Evolutionary conservation across 1,284 basidiomycete species (phyloP).

Genomic region (Tilletia caries): DNA sequence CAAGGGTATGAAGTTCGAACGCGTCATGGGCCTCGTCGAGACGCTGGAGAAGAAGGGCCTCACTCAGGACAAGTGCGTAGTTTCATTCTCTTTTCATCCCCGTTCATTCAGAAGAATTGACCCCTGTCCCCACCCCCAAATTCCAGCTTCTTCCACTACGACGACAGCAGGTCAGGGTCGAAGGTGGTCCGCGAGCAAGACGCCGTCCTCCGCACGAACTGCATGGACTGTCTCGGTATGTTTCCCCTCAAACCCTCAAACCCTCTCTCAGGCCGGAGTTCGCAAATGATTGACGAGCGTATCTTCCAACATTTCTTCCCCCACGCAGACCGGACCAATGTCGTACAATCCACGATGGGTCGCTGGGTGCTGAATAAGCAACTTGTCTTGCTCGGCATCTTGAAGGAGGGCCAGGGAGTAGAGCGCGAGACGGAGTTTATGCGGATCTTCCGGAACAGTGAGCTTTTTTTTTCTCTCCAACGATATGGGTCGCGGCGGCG

Average conservation of each 20-base stretch:
- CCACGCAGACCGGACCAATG: conserved; percentile 85
- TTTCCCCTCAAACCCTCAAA: neutral
- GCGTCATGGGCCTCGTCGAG: conserved; percentile 79
- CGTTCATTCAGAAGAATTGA: neutral
- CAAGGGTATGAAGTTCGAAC: conserved; percentile 90
- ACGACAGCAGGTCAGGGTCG: neutral
- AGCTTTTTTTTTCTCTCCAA: conserved; percentile 48
- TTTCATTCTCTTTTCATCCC: neutral
- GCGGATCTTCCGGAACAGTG: conserved; percentile 81
- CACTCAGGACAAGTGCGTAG: conserved; percentile 66
- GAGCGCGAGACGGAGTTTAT: conserved; percentile 54
- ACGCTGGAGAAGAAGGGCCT: conserved; percentile 69
- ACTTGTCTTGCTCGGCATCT: conserved; percentile 60
- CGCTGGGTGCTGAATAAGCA: conserved; percentile 63
- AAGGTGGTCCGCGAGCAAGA: conserved; percentile 45
- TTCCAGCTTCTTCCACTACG: conserved; percentile 16
- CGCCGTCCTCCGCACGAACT: conserved; percentile 58
- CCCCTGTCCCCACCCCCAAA: neutral
- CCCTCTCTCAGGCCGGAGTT: too few relatives aligned
- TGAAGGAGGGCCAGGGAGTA: conserved; percentile 36
- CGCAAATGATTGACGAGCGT: too few relatives aligned
- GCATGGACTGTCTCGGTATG: conserved; percentile 79
- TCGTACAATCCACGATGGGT: conserved; percentile 66
- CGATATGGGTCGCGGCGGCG: neutral
- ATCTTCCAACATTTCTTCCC: too few relatives aligned